Conservation (phyloP, 192 early-diverging fungal species). For the Borealophlyctis nickersoniae region DNA sequence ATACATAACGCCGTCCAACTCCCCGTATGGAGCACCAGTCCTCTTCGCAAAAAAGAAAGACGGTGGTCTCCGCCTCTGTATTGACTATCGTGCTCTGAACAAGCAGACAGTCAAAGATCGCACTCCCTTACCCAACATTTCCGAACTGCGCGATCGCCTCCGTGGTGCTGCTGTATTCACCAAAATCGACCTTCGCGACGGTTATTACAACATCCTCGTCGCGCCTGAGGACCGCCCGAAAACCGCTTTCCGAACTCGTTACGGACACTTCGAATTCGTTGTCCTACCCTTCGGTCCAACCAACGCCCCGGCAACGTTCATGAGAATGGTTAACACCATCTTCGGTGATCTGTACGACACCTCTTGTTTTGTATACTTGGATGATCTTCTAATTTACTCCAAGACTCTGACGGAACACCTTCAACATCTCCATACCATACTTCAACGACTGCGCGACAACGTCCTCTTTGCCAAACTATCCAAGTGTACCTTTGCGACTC, state of each 20-base stretch:
- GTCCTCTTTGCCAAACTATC: slow-evolving; percentile 33
- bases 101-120: slow-evolving; percentile 36
- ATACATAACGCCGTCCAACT: too few species aligned
- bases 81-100: slow-evolving; percentile 53
- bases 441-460: slow-evolving; percentile 26
- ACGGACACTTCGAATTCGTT: slow-evolving; percentile 46
- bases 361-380: slow-evolving; percentile 12
- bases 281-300: slow-evolving; percentile 65
- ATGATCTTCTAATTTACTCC: slow-evolving; percentile 50
- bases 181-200: not conserved
- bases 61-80: slow-evolving; percentile 45
- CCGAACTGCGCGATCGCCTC: slow-evolving; percentile 38
- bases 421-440: slow-evolving; percentile 18
- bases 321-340: slow-evolving; percentile 39
- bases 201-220: slow-evolving; percentile 27
- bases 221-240: slow-evolving; percentile 16
- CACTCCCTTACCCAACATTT: slow-evolving; percentile 51
- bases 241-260: slow-evolving; percentile 36
- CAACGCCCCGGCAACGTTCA: slow-evolving; percentile 55
- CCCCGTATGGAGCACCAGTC: too few species aligned
- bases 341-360: slow-evolving; percentile 17
- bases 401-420: slow-evolving; percentile 15
- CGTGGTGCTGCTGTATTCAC: slow-evolving; percentile 25
- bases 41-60: slow-evolving; percentile 45
- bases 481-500: slow-evolving; percentile 33